phyloP scores from a whole-genome alignment of 345 rosid genomes.

The Eutrema yunnanense region DNA sequence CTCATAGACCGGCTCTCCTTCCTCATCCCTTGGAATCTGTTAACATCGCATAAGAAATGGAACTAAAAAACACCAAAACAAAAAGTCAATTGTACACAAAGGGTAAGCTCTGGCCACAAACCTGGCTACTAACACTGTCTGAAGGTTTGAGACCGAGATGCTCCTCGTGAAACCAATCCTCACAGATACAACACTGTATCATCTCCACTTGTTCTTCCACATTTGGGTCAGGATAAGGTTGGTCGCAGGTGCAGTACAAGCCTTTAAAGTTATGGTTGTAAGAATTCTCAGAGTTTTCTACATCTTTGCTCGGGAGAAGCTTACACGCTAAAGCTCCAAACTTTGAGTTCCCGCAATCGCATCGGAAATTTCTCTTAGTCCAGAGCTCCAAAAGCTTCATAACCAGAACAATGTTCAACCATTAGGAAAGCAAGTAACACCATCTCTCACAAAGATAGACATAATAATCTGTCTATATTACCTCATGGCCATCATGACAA shows the following conservation, averaged over 20 bases:
- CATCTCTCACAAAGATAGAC: background rate
- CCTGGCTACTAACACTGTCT: conserved; percentile 49
- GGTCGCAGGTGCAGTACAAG: conserved; percentile 70
- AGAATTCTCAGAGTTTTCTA: conserved; percentile 65
- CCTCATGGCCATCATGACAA: conserved; percentile 98
- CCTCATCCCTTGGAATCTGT: conserved; percentile 85
- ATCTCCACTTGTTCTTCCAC: conserved; percentile 87
- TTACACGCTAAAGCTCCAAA: conserved; percentile 78
- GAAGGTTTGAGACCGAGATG: conserved; percentile 66
- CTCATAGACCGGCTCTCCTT: conserved; percentile 81
- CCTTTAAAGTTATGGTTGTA: conserved; percentile 96
- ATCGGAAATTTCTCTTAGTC: conserved; percentile 90
- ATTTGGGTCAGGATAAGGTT: conserved; percentile 90
- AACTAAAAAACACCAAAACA: background rate
- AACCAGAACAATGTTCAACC: conserved; percentile 1
- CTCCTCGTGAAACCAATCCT: conserved; percentile 99
- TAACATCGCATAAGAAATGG: background rate
- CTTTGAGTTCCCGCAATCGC: conserved; percentile 96
- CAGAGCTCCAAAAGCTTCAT: conserved; percentile 80
- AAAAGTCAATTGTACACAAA: background rate
- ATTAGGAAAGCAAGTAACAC: background rate
- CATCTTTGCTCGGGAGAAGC: conserved; percentile 67
- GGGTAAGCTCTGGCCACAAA: conserved; percentile 25
- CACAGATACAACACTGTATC: conserved; percentile 95
- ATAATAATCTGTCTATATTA: conserved; percentile 15